phyloP scores from a whole-genome alignment of 2,329 filamentous ascomycete genomes.

The Cercospora beticola region DNA sequence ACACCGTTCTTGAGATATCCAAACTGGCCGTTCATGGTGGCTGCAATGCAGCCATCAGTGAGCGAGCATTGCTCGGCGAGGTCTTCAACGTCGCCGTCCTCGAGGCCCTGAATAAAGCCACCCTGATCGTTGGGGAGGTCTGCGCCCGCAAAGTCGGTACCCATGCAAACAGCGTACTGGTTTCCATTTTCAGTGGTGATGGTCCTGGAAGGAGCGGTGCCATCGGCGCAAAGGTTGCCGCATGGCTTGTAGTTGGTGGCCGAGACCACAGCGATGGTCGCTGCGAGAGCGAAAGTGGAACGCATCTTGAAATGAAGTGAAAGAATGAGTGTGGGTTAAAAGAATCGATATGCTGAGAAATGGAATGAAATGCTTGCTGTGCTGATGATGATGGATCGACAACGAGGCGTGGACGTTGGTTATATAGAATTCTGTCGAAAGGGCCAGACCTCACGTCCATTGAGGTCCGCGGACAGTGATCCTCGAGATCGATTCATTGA shows the following conservation, averaged over 20 bases:
- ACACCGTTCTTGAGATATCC: background rate
- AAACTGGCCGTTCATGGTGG: background rate
- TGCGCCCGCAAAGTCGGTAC: background rate
- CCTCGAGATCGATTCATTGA: background rate
- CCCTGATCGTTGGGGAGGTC: background rate
- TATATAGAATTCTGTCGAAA: background rate
- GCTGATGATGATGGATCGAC: background rate
- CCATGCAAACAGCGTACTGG: background rate
- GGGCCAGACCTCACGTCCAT: background rate
- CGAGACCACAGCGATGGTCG: background rate
- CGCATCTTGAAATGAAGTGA: background rate
- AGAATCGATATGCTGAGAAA: background rate
- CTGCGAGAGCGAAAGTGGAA: background rate
- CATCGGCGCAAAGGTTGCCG: background rate
- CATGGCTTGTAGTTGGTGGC: background rate
- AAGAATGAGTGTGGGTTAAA: background rate
- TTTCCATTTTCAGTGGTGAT: background rate
- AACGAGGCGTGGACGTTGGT: background rate
- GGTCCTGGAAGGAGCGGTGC: background rate
- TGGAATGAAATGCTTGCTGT: background rate
- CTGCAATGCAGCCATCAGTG: background rate
- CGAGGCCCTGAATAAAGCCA: background rate
- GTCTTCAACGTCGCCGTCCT: background rate
- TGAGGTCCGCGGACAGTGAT: background rate
- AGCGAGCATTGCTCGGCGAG: background rate